Base-by-base conservation (phyloP, 345 rosid species). In the Populus ilicifolia region DNA sequence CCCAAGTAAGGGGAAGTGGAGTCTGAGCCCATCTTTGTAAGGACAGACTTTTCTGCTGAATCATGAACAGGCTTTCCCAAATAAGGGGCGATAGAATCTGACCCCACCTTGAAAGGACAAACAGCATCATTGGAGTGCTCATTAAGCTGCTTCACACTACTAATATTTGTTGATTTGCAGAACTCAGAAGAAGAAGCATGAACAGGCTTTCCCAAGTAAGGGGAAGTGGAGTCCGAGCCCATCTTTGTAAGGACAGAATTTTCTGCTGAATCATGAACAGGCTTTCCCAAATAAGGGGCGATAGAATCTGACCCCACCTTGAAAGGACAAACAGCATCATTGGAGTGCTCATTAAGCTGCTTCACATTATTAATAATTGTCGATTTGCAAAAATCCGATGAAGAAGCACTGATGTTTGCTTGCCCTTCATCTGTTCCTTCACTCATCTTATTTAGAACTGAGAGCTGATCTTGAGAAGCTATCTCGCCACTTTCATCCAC, bases 391-490 rank as follows among this genome's bases (percentile, higher is more conserved):
- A 80, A 81, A 74, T 85, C 84, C 70, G 83, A 77, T 67, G 81
- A 67, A 81, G 77, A 54, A 54, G 64, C 62, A 27, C 73, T 74
- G 67, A 74, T 62, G 67, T 71, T 73, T 48, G 75, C 79, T 78
- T 80, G 83, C 79, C 77, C 79, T 86, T 90, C 96, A 81, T 70
- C 84, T 20, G 78, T 75, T 59, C 83, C 89, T 82, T 89, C 91
- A 66, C 79, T 88, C 52, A 54, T 75, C 84, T 77, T 74, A 71
- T 84, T 89, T 39, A 82, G 79, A 80, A 80, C 80, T 68, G 85
- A 73, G 46, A 78, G 67, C 75, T 83, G 90, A 82, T 88, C 97
- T 75, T 79, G 85, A 67, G 83, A 79, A 73, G 86, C 70, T 81
- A 83, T 76, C 33, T 82, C 89, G 80, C 81, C 79, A 73, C 52